Base-by-base conservation (phyloP, 371 early-diverging fungal species). In the Circinella minor region DNA sequence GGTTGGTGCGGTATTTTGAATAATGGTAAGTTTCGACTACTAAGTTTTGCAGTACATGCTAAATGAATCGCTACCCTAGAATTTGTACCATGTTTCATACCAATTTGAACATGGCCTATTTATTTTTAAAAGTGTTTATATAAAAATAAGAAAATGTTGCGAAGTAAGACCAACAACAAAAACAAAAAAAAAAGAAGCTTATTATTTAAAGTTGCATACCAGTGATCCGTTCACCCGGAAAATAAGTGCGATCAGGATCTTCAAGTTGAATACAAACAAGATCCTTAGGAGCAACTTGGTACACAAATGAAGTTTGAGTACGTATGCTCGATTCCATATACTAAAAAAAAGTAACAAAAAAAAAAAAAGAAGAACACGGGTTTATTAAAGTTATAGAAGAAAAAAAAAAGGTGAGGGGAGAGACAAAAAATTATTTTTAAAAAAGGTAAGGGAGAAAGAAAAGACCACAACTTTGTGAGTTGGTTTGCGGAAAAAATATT, bases 141-240 rank as follows among this genome's bases (percentile, higher is more conserved):
- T 51, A 13, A 51, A 51, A 51, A 51, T 17, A 15, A n/a, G 17
- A 51, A n/a, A 15, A 51, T 17, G 8, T 13, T 4, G 51, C 15
- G 1, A 51, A 51, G 43, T 43, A 9, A 43, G 6, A 43, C 11
- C n/a, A n/a, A n/a, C n/a, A n/a, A n/a, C n/a, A n/a, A n/a, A n/a
- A 27, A 27, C 27, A 27, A 27, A 0, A 27, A 2, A 27, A 27
- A 27, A 27, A 27, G 27, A 43, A 43, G 43, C 43, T 43, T 51
- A 13, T n/a, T 15, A 8, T 51, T 51, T 51, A 27, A 27, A 10
- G 4, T 0, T 17, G 7, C 14, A 5, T 49, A 72, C 73, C 74
- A 49, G 51, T 43, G 46, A 74, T 65, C 34, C 51, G 46, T 61
- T 74, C 72, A 39, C 74, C 74, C 18, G 74, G 74, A 20, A 72